These are phyloP conservation scores for Aspergillus amoenus DNA, from an alignment of 2,329 filamentous ascomycete genomes.

Conservation along the genomic window DNA sequence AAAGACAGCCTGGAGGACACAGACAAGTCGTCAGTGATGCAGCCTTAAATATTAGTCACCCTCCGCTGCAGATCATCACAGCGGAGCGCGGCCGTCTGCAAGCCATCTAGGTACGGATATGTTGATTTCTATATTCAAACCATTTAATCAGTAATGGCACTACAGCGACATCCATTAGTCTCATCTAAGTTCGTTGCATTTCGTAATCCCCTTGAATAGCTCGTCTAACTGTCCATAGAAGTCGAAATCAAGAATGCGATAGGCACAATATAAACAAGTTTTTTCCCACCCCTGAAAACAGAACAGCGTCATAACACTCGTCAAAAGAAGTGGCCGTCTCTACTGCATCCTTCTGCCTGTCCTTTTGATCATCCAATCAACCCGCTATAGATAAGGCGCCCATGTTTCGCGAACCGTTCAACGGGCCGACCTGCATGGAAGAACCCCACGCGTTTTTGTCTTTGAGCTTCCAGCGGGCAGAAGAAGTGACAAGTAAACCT, in stretches of 20 bases:
- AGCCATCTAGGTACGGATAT: too few species aligned
- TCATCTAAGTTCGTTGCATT: conserved; percentile 17
- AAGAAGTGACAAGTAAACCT: conserved; percentile 19
- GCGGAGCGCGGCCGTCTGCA: too few species aligned
- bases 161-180: not conserved
- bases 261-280: conserved; percentile 23
- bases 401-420: conserved; percentile 9
- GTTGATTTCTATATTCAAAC: not conserved
- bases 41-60: conserved; percentile 11
- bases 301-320: conserved; percentile 35
- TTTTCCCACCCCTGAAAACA: conserved; percentile 26
- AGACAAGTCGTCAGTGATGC: not conserved
- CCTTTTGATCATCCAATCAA: conserved; percentile 18
- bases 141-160: not conserved
- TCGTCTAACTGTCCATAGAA: conserved; percentile 15
- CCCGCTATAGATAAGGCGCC: conserved; percentile 13
- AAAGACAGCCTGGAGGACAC: conserved; percentile 3
- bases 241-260: conserved; percentile 17
- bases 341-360: conserved; percentile 29
- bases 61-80: conserved; percentile 6
- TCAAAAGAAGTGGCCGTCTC: conserved; percentile 27
- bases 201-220: conserved; percentile 11
- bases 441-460: conserved; percentile 7
- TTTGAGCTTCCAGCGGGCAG: conserved; percentile 13
- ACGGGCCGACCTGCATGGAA: conserved; percentile 7